Evolutionary conservation across 805 yeast species (phyloP).

Genomic region (Candida manassasensis): DNA sequence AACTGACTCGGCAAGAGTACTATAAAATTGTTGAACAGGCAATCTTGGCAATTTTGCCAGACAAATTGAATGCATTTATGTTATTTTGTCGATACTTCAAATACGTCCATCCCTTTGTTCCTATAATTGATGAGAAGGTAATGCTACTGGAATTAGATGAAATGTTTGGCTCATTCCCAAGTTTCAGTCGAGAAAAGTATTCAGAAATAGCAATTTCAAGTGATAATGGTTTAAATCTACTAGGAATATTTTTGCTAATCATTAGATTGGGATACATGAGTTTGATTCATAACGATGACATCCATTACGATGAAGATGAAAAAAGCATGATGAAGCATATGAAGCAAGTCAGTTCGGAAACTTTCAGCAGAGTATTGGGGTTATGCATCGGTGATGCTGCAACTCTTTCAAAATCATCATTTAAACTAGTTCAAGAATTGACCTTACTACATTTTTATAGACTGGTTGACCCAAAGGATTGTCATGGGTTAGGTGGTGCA

Average conservation of each 20-base stretch:
- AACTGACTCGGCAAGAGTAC: slow-evolving; percentile 19
- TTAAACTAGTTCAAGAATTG: slow-evolving; percentile 33
- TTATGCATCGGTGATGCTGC: slow-evolving; percentile 32
- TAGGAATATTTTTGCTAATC: slow-evolving; percentile 27
- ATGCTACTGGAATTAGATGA: slow-evolving; percentile 21
- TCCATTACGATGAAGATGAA: slow-evolving; percentile 24
- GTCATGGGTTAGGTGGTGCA: slow-evolving; percentile 36
- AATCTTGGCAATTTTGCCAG: slow-evolving; percentile 27
- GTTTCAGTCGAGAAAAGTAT: slow-evolving; percentile 14
- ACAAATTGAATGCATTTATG: slow-evolving; percentile 18
- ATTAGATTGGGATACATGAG: slow-evolving; percentile 36
- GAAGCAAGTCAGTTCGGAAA: slow-evolving; percentile 22
- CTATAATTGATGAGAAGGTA: slow-evolving; percentile 28
- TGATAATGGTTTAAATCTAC: slow-evolving; percentile 26
- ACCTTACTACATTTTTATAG: slow-evolving; percentile 30
- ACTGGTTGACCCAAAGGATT: slow-evolving; percentile 37
- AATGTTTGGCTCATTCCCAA: slow-evolving; percentile 22
- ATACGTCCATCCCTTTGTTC: slow-evolving; percentile 37
- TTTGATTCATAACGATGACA: slow-evolving; percentile 30
- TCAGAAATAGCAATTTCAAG: slow-evolving; percentile 19
- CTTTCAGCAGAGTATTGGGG: slow-evolving; percentile 26
- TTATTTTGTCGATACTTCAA: slow-evolving; percentile 31
- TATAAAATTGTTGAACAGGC: slow-evolving; percentile 25
- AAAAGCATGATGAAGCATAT: slow-evolving; percentile 25
- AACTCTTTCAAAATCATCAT: slow-evolving; percentile 25